These are phyloP conservation scores for Arthrobotrys sphaeroides DNA, from an alignment of 2,329 filamentous ascomycete genomes.

Conservation along the genomic window DNA sequence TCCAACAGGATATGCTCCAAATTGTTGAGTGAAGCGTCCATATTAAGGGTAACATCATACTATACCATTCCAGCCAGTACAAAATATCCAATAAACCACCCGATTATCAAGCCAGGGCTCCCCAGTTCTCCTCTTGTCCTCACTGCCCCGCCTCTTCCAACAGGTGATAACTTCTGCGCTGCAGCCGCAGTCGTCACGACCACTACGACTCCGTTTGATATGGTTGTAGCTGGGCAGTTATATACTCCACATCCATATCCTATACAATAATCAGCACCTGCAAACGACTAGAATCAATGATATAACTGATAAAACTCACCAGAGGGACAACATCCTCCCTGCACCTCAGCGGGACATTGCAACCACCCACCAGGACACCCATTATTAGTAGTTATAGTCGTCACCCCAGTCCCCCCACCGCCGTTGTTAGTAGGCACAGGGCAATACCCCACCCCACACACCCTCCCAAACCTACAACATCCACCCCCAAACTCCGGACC, in stretches of 20 bases:
- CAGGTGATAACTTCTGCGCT: slow-evolving; percentile 37
- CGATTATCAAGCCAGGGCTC: not conserved
- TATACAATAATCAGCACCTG: not conserved
- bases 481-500: slow-evolving; percentile 37
- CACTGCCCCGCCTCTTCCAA: slow-evolving; percentile 3
- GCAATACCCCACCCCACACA: slow-evolving; percentile 40
- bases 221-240: slow-evolving; percentile 36
- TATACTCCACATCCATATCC: slow-evolving; percentile 42
- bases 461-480: slow-evolving; percentile 33
- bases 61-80: not conserved
- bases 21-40: too few relatives aligned
- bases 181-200: slow-evolving; percentile 28
- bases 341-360: slow-evolving; percentile 27
- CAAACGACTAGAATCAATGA: not conserved
- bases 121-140: not conserved
- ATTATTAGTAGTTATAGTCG: slow-evolving; percentile 37
- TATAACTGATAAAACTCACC: slow-evolving; percentile 18
- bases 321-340: slow-evolving; percentile 44
- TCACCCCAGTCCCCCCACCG: not conserved
- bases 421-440: slow-evolving; percentile 15
- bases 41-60: too few relatives aligned
- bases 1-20: too few relatives aligned
- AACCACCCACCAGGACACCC: slow-evolving; percentile 28
- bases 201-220: slow-evolving; percentile 16
- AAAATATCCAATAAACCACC: not conserved